phyloP scores from a whole-genome alignment of 2,329 filamentous ascomycete genomes.

The Sphaerulina vaccinii region DNA sequence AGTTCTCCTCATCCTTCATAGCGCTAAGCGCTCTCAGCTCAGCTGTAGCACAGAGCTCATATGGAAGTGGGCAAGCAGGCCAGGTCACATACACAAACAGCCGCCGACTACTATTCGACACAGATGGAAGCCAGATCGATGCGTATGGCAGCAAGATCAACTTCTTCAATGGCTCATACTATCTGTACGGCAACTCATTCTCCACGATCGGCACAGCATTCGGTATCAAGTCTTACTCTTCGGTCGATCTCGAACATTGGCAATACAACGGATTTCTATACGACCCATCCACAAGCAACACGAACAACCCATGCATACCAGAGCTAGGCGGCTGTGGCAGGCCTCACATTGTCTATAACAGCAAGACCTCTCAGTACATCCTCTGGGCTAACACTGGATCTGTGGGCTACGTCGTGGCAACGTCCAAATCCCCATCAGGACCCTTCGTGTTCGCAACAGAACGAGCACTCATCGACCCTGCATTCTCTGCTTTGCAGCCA shows the following conservation, averaged over 20 bases:
- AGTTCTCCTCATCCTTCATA: background rate
- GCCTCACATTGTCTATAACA: constrained; percentile 30
- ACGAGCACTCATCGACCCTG: constrained; percentile 24
- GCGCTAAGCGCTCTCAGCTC: background rate
- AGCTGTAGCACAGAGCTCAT: constrained; percentile 2
- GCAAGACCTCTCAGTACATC: constrained; percentile 22
- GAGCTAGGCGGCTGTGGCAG: constrained; percentile 25
- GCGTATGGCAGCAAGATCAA: constrained; percentile 31
- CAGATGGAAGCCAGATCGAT: constrained; percentile 30
- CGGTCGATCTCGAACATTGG: constrained; percentile 26
- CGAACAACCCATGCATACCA: constrained; percentile 6
- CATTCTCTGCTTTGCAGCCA: constrained; percentile 23
- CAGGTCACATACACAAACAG: constrained; percentile 28
- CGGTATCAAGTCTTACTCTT: constrained; percentile 31
- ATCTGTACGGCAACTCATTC: constrained; percentile 32
- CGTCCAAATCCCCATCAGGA: constrained; percentile 24
- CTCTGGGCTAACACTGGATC: constrained; percentile 32
- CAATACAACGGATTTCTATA: constrained; percentile 30
- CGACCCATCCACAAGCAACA: constrained; percentile 15
- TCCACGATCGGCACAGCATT: constrained; percentile 24
- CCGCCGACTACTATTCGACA: constrained; percentile 28
- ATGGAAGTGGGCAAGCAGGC: background rate
- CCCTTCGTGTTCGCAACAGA: constrained; percentile 22
- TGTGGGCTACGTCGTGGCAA: constrained; percentile 26
- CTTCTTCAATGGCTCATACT: constrained; percentile 28